Base-by-base conservation (phyloP, 257 asterid species). In the Solanum infundibuliforme region DNA sequence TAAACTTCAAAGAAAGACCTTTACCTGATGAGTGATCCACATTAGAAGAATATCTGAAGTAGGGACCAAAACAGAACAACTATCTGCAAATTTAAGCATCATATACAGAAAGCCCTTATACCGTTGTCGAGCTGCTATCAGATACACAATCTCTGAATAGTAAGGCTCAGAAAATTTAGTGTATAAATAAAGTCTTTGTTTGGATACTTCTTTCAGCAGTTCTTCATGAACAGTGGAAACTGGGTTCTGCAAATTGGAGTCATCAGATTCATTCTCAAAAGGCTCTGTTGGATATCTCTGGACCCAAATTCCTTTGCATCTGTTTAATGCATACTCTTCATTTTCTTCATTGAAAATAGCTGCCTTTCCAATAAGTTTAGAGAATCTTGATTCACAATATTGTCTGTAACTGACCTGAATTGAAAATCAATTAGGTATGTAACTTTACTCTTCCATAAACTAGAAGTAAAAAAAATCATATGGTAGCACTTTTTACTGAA, bases 1-100 rank as follows among this genome's bases (percentile, higher is more conserved):
- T 77, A n/a, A 77, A 77, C 34, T n/a, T 13, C 36, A 81, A 27
- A 81, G 6, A 46, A 29, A 46, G 29, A 81, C 16, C 7, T 65
- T 43, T 81, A 95, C 99, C 97, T 92, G 92, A 94, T 96, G 99
- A 88, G 96, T 95, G 23, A 94, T 86, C 99, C 94, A 94, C 96
- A 96, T 92, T 41, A 96, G 90, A 84, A 93, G 92, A 88, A 96
- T 93, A 91, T 96, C 99, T 71, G 98, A 90, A 87, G 98, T 89
- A 86, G 98, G 99, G 73, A 94, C 98, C 23, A 94, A 87, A 79
- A 86, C 86, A 85, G 94, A 93, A 90, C 94, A 90, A 72, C 86
- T 93, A 83, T 92, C 90, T 6, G 93, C 92, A 90, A 93, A 89
- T 89, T 91, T 94, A 84, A 88, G 93, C 87, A 94, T 88, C 95